Evolutionary conservation across 371 early-diverging fungal genomes (phyloP), one percentile per base, ranked within the genome.

Genomic region (Rhizomucor miehei): DNA sequence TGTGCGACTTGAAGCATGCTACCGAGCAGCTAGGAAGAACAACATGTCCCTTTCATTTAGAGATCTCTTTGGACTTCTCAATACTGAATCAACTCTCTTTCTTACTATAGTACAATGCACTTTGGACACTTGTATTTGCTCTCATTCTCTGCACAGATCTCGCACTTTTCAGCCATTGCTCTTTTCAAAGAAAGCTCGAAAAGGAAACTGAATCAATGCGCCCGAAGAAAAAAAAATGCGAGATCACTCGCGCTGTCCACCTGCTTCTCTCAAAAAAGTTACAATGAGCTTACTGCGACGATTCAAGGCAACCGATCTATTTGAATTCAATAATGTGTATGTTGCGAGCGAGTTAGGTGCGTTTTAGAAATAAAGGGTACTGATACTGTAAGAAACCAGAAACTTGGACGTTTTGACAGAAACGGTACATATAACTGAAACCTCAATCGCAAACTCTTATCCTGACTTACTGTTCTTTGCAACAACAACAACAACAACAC

Each of bases 321-420:
- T 95, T 75, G 82, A 73, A 52, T 92, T 95, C 73, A 93, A 93
- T 64, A 90, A 89, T 69, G 83, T 95, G 89, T 87, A 85, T 59
- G 67, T 51, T 13, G 6, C n/a, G n/a, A n/a, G n/a, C n/a, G n/a
- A n/a, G n/a, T n/a, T n/a, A n/a, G n/a, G n/a, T n/a, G n/a, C n/a
- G n/a, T n/a, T n/a, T n/a, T n/a, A n/a, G 13, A 6, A 34, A 13
- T 3, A 1, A 41, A 52, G 20, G 21, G 16, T 10, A 12, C 11
- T 10, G 3, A 16, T 21, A 49, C 23, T 16, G n/a, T 39, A 5
- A 36, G 37, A 12, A 25, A 12, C 9, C 62, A 92, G 92, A 53
- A 93, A 93, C 68, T 69, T 93, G 17, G 93, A 93, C 68, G 85
- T 86, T 14, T 77, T 92, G 60, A 95, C 94, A 0, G 93, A 94